Base-by-base conservation (phyloP, 2,329 filamentous ascomycete species). In the Colletotrichum musae region DNA sequence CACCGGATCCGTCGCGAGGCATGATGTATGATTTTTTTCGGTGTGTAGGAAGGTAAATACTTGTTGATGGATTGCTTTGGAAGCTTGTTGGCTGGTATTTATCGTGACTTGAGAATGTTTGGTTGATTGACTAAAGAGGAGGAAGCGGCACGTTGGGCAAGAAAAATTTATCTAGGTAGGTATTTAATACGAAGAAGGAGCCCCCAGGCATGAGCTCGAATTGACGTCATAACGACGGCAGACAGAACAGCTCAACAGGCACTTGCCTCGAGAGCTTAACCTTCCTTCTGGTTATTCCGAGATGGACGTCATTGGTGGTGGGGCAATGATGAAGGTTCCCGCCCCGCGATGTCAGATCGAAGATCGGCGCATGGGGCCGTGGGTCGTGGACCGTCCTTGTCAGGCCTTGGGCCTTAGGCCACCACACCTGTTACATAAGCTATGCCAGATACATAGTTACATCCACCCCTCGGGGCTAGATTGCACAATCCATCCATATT, bases 1-100 rank as follows among this genome's bases (percentile, higher is more conserved):
- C 80, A 61, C 83, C 83, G 74, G 84, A 82, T 83, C 84, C 84
- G 70, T 83, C 77, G 75, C 84, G 83, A 82, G 85, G 84, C 85
- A 87, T 87, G 68, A 64, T 83, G 75, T 60, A 24, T 21, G 59
- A 15, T 43, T 28, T 65, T 32, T 51, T 15, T 15, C 12, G 10
- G 16, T n/a, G 21, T 43, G 39, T 13, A 6, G 7, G 5, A 4
- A 32, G 28, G 28, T 4, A 32, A 32, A 32, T 6, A 28, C 26
- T 32, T 32, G 28, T 32, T 32, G 4, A 9, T 9, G 28, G 28
- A 7, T 9, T 6, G 28, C 28, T 32, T 32, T 6, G 28, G 28
- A 32, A 9, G 28, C 28, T 32, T 32, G 28, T 2, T 32, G 6
- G 7, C 2, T 2, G 28, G 28, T 5, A 6, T 32, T 32, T 9